Conservation (phyloP, 768 basidiomycete species). For the Russula olivacea region DNA sequence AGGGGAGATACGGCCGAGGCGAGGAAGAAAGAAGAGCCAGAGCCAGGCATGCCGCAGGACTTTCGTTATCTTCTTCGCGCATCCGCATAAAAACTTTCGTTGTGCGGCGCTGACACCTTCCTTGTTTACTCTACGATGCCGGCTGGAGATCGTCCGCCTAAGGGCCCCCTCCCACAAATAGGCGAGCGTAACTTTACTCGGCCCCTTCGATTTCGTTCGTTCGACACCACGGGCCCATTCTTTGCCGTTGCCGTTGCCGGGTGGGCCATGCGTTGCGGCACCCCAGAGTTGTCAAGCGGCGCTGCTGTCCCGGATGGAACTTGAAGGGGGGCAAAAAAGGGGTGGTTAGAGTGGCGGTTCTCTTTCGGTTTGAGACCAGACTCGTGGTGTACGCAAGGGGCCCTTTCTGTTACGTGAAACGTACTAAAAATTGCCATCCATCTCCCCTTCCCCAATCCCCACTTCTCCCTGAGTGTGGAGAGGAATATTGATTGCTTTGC, state of each 20-base stretch:
- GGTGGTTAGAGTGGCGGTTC: neutral
- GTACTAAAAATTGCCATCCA: neutral
- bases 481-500: no score
- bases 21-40: no score
- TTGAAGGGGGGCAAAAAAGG: neutral
- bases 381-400: neutral
- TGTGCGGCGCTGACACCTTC: no score
- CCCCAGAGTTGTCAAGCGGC: constrained; percentile 4
- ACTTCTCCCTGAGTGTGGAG: no score
- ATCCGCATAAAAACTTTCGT: neutral
- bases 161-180: no score
- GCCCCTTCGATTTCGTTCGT: no score
- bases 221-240: no score
- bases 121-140: neutral
- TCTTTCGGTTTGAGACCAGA: no score
- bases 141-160: neutral
- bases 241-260: no score
- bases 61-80: neutral
- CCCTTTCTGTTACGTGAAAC: constrained; percentile 3
- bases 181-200: neutral
- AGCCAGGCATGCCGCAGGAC: no score
- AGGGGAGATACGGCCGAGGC: no score
- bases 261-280: neutral
- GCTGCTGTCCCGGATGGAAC: neutral
- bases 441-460: neutral